Base-by-base conservation (phyloP, 2,329 filamentous ascomycete species). In the Penicillium sp. region DNA sequence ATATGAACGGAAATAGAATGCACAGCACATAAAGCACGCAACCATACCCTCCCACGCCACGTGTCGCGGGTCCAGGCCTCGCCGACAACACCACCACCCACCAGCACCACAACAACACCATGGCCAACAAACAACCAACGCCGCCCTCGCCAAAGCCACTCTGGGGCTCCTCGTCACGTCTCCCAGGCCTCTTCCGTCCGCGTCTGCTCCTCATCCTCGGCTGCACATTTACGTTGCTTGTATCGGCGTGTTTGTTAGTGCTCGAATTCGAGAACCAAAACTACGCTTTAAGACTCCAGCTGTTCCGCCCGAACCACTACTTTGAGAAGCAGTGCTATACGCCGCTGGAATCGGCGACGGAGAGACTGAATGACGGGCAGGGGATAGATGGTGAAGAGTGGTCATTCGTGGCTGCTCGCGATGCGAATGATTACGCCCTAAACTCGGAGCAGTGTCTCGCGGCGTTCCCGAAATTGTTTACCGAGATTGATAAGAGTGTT, bases 381-480 rank as follows among this genome's bases (percentile, higher is more conserved):
- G 18, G 3, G 12, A 5, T 50, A 16, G n/a, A 45, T 52, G 23
- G 24, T 1, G n/a, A 59, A 16, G 53, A 48, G 2, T 75, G 72
- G 72, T 62, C 68, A n/a, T 75, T 74, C 61, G 18, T 60, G 1
- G 60, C 64, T 5, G 57, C 62, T 47, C 67, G 68, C 12, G 71
- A 75, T 62, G 72, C 61, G 12, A 61, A 71, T 56, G 68, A 74
- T 47, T 68, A 74, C 51, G 72, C 70, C 2, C 59, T 75, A 23
- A 70, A 65, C 16, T 63, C 68, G 20, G 64, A 63, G 33, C 71
- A 74, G 52, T 75, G 73, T 47, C 65, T 62, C n/a, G 55, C 56
- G n/a, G 73, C 73, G n/a, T 75, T 75, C 43, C 73, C 73, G 2
- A 73, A 71, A 51, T 57, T 75, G 18, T 75, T 72, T 45, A 55